Conservation (phyloP, 495 filamentous ascomycete genomes). For the Arthonia radiata region DNA sequence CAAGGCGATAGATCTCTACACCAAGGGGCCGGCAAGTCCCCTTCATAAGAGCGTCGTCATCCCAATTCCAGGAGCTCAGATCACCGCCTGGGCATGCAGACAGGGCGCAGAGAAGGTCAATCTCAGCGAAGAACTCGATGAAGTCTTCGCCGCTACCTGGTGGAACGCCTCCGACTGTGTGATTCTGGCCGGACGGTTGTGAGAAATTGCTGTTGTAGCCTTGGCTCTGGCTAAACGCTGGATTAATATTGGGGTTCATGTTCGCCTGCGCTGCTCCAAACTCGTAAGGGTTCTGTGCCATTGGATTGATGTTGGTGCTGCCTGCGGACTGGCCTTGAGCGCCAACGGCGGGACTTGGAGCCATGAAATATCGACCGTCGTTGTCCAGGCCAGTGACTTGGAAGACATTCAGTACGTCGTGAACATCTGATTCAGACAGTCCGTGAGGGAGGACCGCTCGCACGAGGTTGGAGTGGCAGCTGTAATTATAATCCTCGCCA, state of each 20-base stretch:
- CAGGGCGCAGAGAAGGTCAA: slow-evolving; percentile 47
- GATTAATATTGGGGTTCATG: no score
- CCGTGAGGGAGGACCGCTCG: slow-evolving; percentile 43
- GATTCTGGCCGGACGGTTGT: no score
- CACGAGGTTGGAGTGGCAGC: slow-evolving; percentile 61
- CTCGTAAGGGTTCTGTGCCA: no score
- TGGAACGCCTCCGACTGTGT: slow-evolving; percentile 34
- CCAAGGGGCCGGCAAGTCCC: slow-evolving; percentile 47
- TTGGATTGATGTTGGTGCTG: no score
- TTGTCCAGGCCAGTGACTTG: slow-evolving; percentile 52
- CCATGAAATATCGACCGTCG: slow-evolving; percentile 56
- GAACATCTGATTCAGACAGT: slow-evolving; percentile 45
- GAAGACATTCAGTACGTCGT: slow-evolving; percentile 64
- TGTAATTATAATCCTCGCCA: slow-evolving; percentile 46
- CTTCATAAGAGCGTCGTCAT: slow-evolving; percentile 39
- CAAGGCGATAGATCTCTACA: slow-evolving; percentile 41
- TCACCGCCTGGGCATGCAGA: slow-evolving; percentile 39
- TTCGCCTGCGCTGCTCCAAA: no score
- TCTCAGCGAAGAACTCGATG: slow-evolving; percentile 58
- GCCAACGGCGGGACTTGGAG: no score
- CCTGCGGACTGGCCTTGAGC: no score
- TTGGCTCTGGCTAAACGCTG: no score
- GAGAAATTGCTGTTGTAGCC: no score
- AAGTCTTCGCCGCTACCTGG: slow-evolving; percentile 40
- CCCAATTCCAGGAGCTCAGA: slow-evolving; percentile 53